phyloP scores from a whole-genome alignment of 306 rosid species.

The Hylodesmum podocarpum region DNA sequence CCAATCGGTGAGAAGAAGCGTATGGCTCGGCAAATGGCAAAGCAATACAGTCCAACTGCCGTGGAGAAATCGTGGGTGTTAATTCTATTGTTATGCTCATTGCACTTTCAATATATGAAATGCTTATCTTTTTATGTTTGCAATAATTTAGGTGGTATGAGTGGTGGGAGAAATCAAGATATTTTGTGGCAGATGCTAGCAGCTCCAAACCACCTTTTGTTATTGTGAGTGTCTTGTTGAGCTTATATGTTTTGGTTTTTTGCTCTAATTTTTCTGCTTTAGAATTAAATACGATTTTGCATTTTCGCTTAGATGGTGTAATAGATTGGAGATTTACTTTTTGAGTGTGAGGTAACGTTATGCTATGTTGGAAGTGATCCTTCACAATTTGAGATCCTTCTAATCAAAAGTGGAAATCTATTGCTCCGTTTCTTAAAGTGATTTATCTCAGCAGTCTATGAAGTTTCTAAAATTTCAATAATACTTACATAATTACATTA shows the following conservation, averaged over 20 bases:
- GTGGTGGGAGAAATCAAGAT: constrained; percentile 90
- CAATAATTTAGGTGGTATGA: constrained; percentile 74
- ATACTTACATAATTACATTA: not conserved
- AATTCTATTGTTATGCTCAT: not conserved
- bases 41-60: constrained; percentile 66
- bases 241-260: constrained; percentile 7
- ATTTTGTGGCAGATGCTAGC: constrained; percentile 76
- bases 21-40: constrained; percentile 77
- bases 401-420: not conserved
- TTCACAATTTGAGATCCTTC: not conserved
- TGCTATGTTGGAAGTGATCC: not conserved
- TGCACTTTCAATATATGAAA: not conserved
- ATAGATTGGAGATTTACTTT: not conserved
- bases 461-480: constrained; percentile 13
- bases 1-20: constrained; percentile 68
- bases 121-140: constrained; percentile 31
- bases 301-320: not conserved
- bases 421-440: not conserved
- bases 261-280: not conserved
- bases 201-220: constrained; percentile 86
- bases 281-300: not conserved
- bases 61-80: constrained; percentile 87
- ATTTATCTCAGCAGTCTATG: not conserved
- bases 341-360: constrained; percentile 22
- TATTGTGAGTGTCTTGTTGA: constrained; percentile 61